These are phyloP conservation scores for Bacidia gigantensis DNA, from an alignment of 495 filamentous ascomycete genomes.

Conservation along the genomic window DNA sequence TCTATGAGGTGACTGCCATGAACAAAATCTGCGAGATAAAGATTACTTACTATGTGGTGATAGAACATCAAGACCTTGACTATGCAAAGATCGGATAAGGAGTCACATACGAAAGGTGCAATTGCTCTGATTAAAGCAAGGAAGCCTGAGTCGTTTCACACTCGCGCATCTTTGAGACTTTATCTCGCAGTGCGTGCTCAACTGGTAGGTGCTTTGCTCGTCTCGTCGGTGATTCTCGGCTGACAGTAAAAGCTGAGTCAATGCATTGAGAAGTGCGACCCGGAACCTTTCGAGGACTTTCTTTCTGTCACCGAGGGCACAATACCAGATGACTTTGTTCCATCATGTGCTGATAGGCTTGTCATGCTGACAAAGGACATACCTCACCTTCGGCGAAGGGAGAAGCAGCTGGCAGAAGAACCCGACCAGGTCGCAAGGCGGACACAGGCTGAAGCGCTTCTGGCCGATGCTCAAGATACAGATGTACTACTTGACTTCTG, in stretches of 20 bases:
- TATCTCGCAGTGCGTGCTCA: constrained; percentile 1
- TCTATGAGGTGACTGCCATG: constrained; percentile 18
- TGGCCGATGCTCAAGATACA: background rate
- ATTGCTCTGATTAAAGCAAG: constrained; percentile 3
- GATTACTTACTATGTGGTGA: background rate
- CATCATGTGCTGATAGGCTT: constrained; percentile 2
- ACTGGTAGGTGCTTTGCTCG: background rate
- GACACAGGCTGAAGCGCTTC: background rate
- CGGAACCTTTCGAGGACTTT: constrained; percentile 1
- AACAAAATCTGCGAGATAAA: background rate
- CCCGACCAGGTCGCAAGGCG: background rate
- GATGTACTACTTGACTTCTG: constrained; percentile 1
- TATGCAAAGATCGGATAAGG: constrained; percentile 1
- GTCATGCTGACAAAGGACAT: constrained; percentile 3
- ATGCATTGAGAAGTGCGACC: constrained; percentile 6
- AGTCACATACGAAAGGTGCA: constrained; percentile 2
- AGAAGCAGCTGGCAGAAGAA: background rate
- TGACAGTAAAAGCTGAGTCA: constrained; percentile 2
- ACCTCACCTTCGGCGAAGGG: background rate
- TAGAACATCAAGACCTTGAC: constrained; percentile 7
- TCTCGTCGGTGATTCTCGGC: background rate
- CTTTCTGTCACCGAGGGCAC: background rate
- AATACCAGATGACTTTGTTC: constrained; percentile 1
- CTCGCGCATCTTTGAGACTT: constrained; percentile 1
- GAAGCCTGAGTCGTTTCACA: constrained; percentile 2